Base-by-base conservation (phyloP, 2,329 filamentous ascomycete species). In the Fusarium siculi region DNA sequence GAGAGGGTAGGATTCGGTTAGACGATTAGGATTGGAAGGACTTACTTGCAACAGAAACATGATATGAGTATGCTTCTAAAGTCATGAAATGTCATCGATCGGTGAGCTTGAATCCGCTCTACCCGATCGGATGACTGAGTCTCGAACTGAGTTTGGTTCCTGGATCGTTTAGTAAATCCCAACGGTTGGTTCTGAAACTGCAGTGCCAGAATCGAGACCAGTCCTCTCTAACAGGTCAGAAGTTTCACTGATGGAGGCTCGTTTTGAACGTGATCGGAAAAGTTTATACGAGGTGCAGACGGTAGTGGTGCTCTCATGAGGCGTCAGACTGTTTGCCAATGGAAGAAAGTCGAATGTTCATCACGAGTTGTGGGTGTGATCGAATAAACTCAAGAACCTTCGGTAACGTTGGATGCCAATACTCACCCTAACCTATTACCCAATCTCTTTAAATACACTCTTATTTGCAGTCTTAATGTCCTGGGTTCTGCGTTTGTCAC, bases 121-220 rank as follows among this genome's bases (percentile, higher is more conserved):
- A 10, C 28, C 25, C 15, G 36, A 40, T 42, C 50, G 36, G 28
- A 54, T 42, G 25, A 40, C 15, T 40, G 36, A 40, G 36, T 30
- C 23, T 54, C 15, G 21, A 54, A 54, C 50, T 54, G 44, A 66
- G 56, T 67, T 67, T 54, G 65, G 70, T 73, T 73, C 70, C 58
- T 73, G 46, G 47, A 65, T 49, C 36, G 34, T 54, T 68, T 68
- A 40, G 34, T 30, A 21, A 66, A 49, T 25, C 47, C 53, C 54
- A 72, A 70, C 69, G 70, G 69, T 57, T 57, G 21, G 30, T 21
- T 46, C 39, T 58, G 47, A 69, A 64, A 56, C 64, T 57, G 34
- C 9, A 39, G 54, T 30, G 12, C 44, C 34, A 28, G 54, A 16
- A 42, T 30, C 54, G 23, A 53, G 50, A 40, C 58, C 18, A 46